Conservation (phyloP, 192 early-diverging fungal genomes). For the Helicostylum pulchrum region DNA sequence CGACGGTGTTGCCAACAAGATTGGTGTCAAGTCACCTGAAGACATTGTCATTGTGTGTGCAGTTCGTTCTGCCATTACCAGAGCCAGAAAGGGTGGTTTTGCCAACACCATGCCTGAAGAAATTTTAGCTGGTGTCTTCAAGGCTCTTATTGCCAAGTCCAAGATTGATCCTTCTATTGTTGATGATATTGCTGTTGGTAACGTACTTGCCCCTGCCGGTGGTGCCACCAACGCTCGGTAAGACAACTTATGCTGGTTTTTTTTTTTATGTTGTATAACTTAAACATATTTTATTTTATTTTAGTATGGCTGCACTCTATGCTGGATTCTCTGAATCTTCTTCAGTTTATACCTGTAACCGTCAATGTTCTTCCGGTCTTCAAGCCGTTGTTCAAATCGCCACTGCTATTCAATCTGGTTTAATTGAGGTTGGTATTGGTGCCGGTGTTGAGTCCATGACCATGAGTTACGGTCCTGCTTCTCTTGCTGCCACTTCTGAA, state of each 20-base stretch:
- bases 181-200: constrained; percentile 94
- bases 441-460: constrained; percentile 95
- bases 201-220: constrained; percentile 83
- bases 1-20: constrained; percentile 44
- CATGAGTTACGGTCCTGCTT: constrained; percentile 75
- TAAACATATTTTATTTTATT: no score
- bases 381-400: constrained; percentile 87
- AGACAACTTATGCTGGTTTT: no score
- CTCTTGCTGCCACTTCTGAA: constrained; percentile 73
- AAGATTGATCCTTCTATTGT: constrained; percentile 83
- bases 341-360: constrained; percentile 82
- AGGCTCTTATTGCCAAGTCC: constrained; percentile 69
- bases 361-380: constrained; percentile 92
- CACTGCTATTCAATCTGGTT: constrained; percentile 81
- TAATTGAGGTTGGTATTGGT: constrained; percentile 91
- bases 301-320: constrained; percentile 82
- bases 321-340: constrained; percentile 88
- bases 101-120: constrained; percentile 81
- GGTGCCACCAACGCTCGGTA: constrained; percentile 77
- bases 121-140: constrained; percentile 73
- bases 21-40: constrained; percentile 76
- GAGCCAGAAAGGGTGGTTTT: constrained; percentile 89
- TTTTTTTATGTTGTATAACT: no score
- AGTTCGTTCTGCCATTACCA: constrained; percentile 83
- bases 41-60: constrained; percentile 93